A percentile compares a stretch with the other conserved stretches of the same genome.
Conservation (phyloP, 345 rosid species). For the Aquilaria sinensis region DNA sequence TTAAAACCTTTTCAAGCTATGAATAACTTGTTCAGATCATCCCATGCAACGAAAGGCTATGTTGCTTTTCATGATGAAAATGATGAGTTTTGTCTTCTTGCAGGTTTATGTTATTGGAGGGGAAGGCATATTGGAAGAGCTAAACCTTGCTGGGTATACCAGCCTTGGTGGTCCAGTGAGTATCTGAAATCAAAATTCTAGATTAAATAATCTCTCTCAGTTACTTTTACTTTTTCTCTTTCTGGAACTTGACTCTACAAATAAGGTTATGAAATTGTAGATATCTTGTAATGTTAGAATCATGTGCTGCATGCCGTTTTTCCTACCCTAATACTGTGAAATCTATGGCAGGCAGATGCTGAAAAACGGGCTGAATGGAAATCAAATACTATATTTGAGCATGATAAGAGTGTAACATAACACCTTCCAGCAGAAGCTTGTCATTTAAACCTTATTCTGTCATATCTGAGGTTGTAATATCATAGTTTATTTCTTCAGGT, state of each 20-base stretch:
- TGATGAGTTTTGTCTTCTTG: conserved; percentile 2
- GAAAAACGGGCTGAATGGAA: conserved; percentile 61
- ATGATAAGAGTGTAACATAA: conserved; percentile 65
- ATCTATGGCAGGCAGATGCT: conserved; percentile 65
- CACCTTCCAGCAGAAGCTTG: conserved; percentile 18
- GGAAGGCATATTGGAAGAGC: conserved; percentile 77
- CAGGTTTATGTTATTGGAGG: conserved; percentile 88
- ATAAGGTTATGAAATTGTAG: too few species aligned
- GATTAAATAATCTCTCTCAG: not conserved
- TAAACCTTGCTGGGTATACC: conserved; percentile 60
- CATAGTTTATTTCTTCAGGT: conserved; percentile 43
- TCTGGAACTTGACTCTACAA: too few species aligned
- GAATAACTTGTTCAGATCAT: too few species aligned
- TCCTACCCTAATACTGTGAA: not conserved
- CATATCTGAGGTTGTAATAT: conserved; percentile 14
- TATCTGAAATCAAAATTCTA: not conserved
- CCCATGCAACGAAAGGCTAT: too few species aligned
- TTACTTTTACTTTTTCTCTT: not conserved
- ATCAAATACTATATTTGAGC: conserved; percentile 51
- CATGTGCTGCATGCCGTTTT: too few species aligned
- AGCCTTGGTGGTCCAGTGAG: conserved; percentile 93
- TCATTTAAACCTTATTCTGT: conserved; percentile 4
- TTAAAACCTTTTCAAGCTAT: not conserved
- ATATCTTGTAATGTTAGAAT: too few species aligned
- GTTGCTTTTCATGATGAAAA: too few species aligned